These are phyloP conservation scores for Xylaria sp. DNA, from an alignment of 495 filamentous ascomycete species.

Conservation along the genomic window DNA sequence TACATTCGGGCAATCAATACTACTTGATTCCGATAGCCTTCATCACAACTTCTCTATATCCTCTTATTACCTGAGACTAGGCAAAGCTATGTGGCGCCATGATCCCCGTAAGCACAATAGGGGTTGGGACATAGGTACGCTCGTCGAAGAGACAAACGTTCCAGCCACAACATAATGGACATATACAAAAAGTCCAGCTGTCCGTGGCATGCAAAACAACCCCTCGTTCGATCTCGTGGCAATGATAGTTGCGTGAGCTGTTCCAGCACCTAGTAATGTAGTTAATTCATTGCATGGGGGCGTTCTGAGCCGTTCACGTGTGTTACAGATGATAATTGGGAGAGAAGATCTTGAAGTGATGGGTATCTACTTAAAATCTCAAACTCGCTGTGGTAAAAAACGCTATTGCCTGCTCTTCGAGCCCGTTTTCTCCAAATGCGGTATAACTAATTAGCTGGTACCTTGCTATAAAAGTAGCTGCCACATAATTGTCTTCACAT, in stretches of 20 bases:
- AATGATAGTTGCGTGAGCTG: background rate
- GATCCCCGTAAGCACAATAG: background rate
- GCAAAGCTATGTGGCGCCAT: background rate
- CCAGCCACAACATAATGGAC: background rate
- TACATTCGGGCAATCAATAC: background rate
- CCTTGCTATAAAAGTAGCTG: background rate
- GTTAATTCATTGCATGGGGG: background rate
- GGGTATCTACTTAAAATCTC: conserved; percentile 22
- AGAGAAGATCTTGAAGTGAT: background rate
- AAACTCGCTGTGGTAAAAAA: conserved; percentile 1
- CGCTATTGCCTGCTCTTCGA: background rate
- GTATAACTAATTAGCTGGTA: conserved; percentile 11
- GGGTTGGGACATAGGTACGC: background rate
- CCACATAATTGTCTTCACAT: background rate
- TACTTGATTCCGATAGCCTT: background rate
- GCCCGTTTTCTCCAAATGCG: background rate
- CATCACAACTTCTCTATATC: background rate
- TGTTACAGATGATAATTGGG: background rate
- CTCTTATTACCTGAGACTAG: background rate
- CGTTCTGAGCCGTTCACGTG: background rate
- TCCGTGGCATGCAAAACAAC: background rate
- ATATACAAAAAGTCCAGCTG: background rate
- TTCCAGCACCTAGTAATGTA: background rate
- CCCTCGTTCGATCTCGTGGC: background rate
- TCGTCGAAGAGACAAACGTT: background rate